A percentile compares a stretch with the other conserved stretches of the same genome.
Conservation (phyloP, 2,329 filamentous ascomycete genomes). For the Pseudofabraea citricarpa region DNA sequence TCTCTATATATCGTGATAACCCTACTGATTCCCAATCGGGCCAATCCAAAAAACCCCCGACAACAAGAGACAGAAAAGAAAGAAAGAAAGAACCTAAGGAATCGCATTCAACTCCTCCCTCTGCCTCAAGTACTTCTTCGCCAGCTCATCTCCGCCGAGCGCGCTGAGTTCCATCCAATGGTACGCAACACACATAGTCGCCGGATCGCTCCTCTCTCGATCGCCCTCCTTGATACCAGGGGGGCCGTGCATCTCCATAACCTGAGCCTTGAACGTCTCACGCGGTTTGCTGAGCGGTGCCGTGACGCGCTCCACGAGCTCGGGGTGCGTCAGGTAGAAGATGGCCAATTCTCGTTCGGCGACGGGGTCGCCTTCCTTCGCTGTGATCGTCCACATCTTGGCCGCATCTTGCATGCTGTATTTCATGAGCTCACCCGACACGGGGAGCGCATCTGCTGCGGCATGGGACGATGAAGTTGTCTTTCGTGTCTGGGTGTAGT, state of each 20-base stretch:
- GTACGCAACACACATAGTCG: constrained; percentile 87
- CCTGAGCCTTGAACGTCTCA: constrained; percentile 85
- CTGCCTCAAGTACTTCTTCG: constrained; percentile 76
- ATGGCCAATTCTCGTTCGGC: constrained; percentile 91
- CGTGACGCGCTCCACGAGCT: constrained; percentile 74
- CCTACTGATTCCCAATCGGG: too few species aligned
- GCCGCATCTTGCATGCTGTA: constrained; percentile 77
- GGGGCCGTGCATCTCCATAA: constrained; percentile 66
- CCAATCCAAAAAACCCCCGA: too few species aligned
- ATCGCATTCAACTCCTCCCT: constrained; percentile 27
- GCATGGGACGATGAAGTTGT: constrained; percentile 19
- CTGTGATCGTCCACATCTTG: constrained; percentile 86
- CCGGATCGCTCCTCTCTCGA: constrained; percentile 68
- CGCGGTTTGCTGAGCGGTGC: constrained; percentile 78
- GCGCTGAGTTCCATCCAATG: constrained; percentile 96
- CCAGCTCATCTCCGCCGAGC: constrained; percentile 79
- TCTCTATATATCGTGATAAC: too few species aligned
- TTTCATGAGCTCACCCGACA: constrained; percentile 43
- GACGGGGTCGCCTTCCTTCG: constrained; percentile 83
- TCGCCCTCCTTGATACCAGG: constrained; percentile 44
- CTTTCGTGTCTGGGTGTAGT: constrained; percentile 62
- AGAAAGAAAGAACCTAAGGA: too few species aligned
- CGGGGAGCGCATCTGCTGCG: constrained; percentile 5
- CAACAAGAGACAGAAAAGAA: too few species aligned
- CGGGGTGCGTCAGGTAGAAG: constrained; percentile 88